Evolutionary conservation across 495 filamentous ascomycete genomes (phyloP).

Genomic region (Parmelia sp.): DNA sequence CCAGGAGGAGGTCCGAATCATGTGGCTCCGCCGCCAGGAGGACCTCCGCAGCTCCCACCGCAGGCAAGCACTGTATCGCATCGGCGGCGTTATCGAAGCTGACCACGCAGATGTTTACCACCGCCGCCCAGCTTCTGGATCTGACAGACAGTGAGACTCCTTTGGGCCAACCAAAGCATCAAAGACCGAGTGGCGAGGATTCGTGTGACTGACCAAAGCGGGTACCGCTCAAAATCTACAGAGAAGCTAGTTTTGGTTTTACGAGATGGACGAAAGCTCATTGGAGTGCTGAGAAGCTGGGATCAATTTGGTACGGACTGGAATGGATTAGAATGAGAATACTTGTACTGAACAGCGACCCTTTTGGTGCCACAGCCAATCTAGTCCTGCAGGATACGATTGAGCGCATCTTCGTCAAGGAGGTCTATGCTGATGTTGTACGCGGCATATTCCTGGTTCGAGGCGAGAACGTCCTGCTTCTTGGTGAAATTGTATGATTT

Average conservation of each 20-base stretch:
- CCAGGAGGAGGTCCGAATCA: constrained; percentile 23
- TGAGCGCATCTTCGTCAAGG: constrained; percentile 70
- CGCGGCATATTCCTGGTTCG: constrained; percentile 83
- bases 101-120: constrained; percentile 94
- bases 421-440: constrained; percentile 71
- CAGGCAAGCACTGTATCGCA: constrained; percentile 27
- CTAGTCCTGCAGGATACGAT: constrained; percentile 86
- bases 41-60: constrained; percentile 47
- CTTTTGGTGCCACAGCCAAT: constrained; percentile 57
- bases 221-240: constrained; percentile 33
- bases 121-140: constrained; percentile 87
- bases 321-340: background rate
- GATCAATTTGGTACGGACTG: constrained; percentile 81
- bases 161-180: background rate
- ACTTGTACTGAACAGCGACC: background rate
- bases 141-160: constrained; percentile 82
- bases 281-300: constrained; percentile 91
- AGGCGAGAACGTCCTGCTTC: constrained; percentile 85
- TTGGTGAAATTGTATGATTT: constrained; percentile 76
- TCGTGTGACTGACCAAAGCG: constrained; percentile 12
- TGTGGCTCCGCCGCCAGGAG: constrained; percentile 26
- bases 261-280: constrained; percentile 86
- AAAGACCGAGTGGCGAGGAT: background rate
- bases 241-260: constrained; percentile 89
- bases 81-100: constrained; percentile 37